phyloP scores from a whole-genome alignment of 2,329 filamentous ascomycete species.

The Dryadomyces sulphureus region DNA sequence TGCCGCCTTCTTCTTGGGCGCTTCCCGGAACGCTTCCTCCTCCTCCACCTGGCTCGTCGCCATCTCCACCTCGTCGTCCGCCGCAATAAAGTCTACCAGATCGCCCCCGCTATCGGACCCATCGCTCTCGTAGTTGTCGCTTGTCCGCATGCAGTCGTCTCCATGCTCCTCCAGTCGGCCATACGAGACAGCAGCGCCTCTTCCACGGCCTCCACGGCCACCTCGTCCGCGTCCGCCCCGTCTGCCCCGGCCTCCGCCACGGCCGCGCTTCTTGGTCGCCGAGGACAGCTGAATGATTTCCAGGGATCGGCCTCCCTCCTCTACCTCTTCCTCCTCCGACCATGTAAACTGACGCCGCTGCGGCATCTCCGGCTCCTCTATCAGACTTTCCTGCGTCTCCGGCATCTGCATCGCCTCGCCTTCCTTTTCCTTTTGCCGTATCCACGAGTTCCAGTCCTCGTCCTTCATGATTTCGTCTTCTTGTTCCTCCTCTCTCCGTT shows the following conservation, averaged over 20 bases:
- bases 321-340: too few species aligned
- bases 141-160: constrained; percentile 36
- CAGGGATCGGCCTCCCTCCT: too few species aligned
- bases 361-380: neutral
- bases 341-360: too few species aligned
- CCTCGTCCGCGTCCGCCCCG: constrained; percentile 5
- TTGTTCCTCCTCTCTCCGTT: neutral
- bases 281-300: neutral
- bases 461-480: neutral
- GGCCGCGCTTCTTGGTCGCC: neutral
- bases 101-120: constrained; percentile 34
- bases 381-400: too few species aligned
- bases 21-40: neutral
- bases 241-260: constrained; percentile 5
- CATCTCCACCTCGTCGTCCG: constrained; percentile 23
- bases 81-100: constrained; percentile 41
- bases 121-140: constrained; percentile 29
- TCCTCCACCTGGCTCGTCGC: neutral
- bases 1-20: neutral
- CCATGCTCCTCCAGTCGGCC: constrained; percentile 26
- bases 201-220: constrained; percentile 2
- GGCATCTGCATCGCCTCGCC: too few species aligned
- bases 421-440: too few species aligned
- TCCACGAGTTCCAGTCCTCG: too few species aligned
- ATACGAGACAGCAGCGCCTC: constrained; percentile 13